Evolutionary conservation across 257 asterid genomes (phyloP).

Genomic region (Solanum sejunctum): DNA sequence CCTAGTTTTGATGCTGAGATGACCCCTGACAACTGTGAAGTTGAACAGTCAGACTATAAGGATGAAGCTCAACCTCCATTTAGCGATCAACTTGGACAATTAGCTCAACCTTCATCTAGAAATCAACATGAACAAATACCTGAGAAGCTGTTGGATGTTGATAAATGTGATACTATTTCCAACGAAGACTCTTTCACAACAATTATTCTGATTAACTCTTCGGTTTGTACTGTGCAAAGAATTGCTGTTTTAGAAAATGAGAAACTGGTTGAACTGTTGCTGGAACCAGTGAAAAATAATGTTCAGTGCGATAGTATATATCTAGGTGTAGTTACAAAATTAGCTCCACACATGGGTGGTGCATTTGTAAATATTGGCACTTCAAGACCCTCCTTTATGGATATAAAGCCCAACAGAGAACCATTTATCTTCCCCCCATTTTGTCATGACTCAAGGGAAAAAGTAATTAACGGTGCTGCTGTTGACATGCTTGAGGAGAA

Average conservation of each 20-base stretch:
- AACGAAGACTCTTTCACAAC: conserved; percentile 46
- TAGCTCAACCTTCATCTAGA: conserved; percentile 11
- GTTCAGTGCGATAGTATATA: conserved; percentile 91
- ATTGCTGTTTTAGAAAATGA: conserved; percentile 86
- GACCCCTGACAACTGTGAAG: conserved; percentile 8
- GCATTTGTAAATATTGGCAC: conserved; percentile 96
- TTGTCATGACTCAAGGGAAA: conserved; percentile 25
- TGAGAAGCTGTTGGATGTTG: conserved; percentile 38
- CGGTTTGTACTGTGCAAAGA: conserved; percentile 91
- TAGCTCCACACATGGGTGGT: conserved; percentile 93
- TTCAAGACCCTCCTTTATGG: conserved; percentile 81
- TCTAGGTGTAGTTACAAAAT: conserved; percentile 72
- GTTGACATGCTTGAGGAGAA: conserved; percentile 25
- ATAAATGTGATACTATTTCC: conserved; percentile 20
- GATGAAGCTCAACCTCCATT: conserved; percentile 15
- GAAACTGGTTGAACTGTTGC: conserved; percentile 72
- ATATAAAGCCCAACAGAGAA: conserved; percentile 48
- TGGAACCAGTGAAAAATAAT: conserved; percentile 86
- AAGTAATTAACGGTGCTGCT: conserved; percentile 22
- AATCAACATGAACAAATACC: conserved; percentile 24
- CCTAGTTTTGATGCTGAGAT: conserved; percentile 10
- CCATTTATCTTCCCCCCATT: conserved; percentile 65
- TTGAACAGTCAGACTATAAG: conserved; percentile 13
- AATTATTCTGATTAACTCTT: conserved; percentile 79
- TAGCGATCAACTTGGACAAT: conserved; percentile 20